Evolutionary conservation across 768 basidiomycete genomes (phyloP).

Genomic region (Suillus lakei): DNA sequence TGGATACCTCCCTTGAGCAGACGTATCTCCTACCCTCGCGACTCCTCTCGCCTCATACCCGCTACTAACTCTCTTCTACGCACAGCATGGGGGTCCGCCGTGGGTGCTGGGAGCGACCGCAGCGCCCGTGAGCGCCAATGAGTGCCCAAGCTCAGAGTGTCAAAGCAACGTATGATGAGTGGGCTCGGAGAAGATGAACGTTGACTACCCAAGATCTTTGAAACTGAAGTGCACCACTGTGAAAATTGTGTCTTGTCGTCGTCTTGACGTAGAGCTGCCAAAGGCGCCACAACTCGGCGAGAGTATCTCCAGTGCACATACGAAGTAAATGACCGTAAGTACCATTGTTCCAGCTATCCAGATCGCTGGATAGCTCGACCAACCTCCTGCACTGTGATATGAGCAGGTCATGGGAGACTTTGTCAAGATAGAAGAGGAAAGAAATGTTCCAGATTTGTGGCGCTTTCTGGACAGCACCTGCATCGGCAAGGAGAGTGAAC

Average conservation of each 20-base stretch:
- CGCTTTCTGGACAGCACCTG: slow-evolving; percentile 17
- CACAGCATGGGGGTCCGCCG: too few relatives aligned
- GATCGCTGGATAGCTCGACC: slow-evolving; percentile 15
- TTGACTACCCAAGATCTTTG: slow-evolving; percentile 13
- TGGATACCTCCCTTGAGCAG: slow-evolving; percentile 67
- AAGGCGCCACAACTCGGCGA: slow-evolving; percentile 23
- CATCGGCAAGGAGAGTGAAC: slow-evolving; percentile 33
- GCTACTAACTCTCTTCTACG: too few relatives aligned
- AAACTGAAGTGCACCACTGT: slow-evolving; percentile 30
- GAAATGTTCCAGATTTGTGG: slow-evolving; percentile 35
- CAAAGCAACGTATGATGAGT: slow-evolving; percentile 33
- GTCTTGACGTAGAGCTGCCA: slow-evolving; percentile 26
- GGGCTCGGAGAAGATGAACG: slow-evolving; percentile 7
- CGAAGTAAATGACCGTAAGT: slow-evolving; percentile 30
- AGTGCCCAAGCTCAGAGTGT: too few relatives aligned
- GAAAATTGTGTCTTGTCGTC: slow-evolving; percentile 26
- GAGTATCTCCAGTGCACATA: slow-evolving; percentile 28
- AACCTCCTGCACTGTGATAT: slow-evolving; percentile 31
- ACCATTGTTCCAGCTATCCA: slow-evolving; percentile 28
- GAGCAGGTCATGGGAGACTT: slow-evolving; percentile 27
- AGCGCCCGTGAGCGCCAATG: too few relatives aligned
- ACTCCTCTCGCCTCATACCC: slow-evolving; percentile 81
- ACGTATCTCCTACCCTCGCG: slow-evolving; percentile 84
- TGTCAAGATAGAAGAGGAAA: slow-evolving; percentile 32
- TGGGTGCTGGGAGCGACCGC: too few relatives aligned